phyloP scores from a whole-genome alignment of 2,329 filamentous ascomycete genomes.

The Cordyceps farinosa region DNA sequence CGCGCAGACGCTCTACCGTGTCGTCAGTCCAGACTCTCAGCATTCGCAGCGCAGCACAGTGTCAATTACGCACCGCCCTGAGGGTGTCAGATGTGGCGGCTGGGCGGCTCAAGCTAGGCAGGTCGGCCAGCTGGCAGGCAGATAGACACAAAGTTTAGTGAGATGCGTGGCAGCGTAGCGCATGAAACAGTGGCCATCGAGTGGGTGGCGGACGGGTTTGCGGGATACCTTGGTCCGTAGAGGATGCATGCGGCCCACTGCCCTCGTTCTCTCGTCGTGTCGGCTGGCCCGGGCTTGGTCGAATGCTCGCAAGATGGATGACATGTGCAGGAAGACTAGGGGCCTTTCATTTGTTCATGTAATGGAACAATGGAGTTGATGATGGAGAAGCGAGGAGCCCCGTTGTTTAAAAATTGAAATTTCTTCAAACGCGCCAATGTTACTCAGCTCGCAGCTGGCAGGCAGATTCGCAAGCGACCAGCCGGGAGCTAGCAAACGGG shows the following conservation, averaged over 20 bases:
- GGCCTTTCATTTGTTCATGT: neutral
- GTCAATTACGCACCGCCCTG: neutral
- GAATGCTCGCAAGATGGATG: neutral
- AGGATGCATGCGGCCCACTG: neutral
- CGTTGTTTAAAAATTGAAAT: conserved; percentile 4
- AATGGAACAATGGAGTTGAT: neutral
- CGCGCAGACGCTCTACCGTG: neutral
- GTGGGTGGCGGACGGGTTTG: neutral
- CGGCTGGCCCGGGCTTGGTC: neutral
- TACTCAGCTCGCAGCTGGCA: neutral
- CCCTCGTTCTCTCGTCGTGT: neutral
- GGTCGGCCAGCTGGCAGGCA: neutral
- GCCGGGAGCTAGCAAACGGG: neutral
- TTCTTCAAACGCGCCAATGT: neutral
- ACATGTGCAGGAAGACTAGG: neutral
- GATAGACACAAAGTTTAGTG: conserved; percentile 15
- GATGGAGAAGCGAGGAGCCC: conserved; percentile 1
- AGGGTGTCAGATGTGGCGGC: neutral
- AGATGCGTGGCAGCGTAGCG: conserved; percentile 10
- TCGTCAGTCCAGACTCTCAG: neutral
- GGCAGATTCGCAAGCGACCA: neutral
- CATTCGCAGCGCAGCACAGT: neutral
- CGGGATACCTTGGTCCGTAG: neutral
- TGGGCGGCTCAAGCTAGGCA: conserved; percentile 4
- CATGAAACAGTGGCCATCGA: conserved; percentile 1